Percentiles rank a stretch among this genome's conserved stretches.
phyloP scores from a whole-genome alignment of 306 rosid genomes.

The Benincasa hispida region DNA sequence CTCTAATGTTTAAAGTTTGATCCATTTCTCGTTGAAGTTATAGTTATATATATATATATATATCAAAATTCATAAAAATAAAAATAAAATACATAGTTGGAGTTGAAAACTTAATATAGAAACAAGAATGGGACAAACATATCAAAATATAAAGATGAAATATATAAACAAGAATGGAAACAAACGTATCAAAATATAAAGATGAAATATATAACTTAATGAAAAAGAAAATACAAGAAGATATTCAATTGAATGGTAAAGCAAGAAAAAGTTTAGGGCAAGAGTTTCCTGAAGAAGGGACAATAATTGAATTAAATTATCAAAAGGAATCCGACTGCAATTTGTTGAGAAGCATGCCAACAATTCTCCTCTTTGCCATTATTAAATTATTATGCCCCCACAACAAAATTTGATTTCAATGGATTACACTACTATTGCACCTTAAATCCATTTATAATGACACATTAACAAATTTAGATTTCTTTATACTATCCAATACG shows the following conservation, averaged over 20 bases:
- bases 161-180: too few species aligned
- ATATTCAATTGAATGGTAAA: neutral
- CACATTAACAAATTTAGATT: neutral
- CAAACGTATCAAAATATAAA: too few species aligned
- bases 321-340: neutral
- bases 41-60: too few species aligned
- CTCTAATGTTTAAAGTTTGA: too few species aligned
- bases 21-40: too few species aligned
- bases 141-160: too few species aligned
- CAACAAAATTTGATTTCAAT: neutral
- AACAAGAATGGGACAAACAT: too few species aligned
- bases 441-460: neutral
- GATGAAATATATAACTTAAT: too few species aligned
- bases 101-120: too few species aligned
- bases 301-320: neutral
- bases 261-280: slow-evolving; percentile 5
- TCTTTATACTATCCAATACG: neutral
- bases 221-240: neutral
- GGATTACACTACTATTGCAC: neutral
- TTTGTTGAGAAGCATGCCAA: slow-evolving; percentile 1
- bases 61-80: too few species aligned
- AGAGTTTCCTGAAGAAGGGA: slow-evolving; percentile 7
- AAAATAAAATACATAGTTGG: too few species aligned
- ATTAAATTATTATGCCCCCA: neutral
- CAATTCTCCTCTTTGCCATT: neutral